Base-by-base conservation (phyloP, 129 eudicot genomes). In the Heracleum sosnowskyi region DNA sequence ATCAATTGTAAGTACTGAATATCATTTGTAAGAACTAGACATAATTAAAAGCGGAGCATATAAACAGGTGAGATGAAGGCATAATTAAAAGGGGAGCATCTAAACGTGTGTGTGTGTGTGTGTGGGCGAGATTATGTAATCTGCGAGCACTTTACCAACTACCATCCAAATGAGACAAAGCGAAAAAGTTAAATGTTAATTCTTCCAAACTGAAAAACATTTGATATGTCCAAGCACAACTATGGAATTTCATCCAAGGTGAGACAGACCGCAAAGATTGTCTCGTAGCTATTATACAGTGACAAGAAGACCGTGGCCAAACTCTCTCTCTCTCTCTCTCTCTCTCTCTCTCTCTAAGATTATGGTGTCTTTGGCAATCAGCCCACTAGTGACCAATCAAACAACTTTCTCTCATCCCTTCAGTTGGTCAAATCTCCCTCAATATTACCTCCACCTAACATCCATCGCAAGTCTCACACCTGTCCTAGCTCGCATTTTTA, bases 311-410 rank as follows among this genome's bases (percentile, higher is more conserved):
- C 72, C 8, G 39, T 29, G 31, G 69, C 28, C 69, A n/a, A n/a
- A n/a, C n/a, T n/a, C n/a, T n/a, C n/a, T n/a, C n/a, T n/a, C n/a
- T n/a, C n/a, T n/a, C n/a, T n/a, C n/a, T n/a, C n/a, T n/a, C n/a
- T n/a, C n/a, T n/a, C n/a, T n/a, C n/a, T n/a, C n/a, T n/a, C n/a
- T n/a, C n/a, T n/a, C n/a, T n/a, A n/a, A n/a, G 71, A 64, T 12
- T 1, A n/a, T 29, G 5, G 39, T 11, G 69, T 4, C 35, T 12
- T 13, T 64, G 20, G 16, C 39, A 64, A 64, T 64, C 16, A 64
- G 71, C 22, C 71, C n/a, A 64, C 71, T 57, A 22, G 66, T n/a
- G 10, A 57, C 71, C 36, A 26, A 64, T 64, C 71, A 64, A 64
- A n/a, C 17, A 63, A 63, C 36, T 63, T 63, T 17, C 16, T 10